These are phyloP conservation scores for Solanum chmielewskii DNA, from an alignment of 257 asterid genomes.

Conservation along the genomic window DNA sequence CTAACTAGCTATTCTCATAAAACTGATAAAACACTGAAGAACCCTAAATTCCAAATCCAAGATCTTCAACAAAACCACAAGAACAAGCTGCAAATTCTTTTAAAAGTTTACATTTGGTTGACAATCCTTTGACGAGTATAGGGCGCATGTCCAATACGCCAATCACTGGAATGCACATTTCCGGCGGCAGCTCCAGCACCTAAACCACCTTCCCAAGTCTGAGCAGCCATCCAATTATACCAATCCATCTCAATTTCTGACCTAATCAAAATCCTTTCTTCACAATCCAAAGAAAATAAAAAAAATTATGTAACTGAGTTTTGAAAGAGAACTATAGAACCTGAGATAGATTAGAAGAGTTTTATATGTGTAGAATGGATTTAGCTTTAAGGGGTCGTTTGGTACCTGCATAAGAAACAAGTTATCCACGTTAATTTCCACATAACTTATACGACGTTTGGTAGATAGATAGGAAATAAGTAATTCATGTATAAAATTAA, in stretches of 20 bases:
- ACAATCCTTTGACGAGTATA: slow-evolving; percentile 63
- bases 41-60: neutral
- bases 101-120: slow-evolving; percentile 35
- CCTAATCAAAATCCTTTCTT: neutral
- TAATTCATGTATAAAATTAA: too few relatives aligned
- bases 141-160: slow-evolving; percentile 59
- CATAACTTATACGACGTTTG: neutral
- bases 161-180: slow-evolving; percentile 8
- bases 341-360: neutral
- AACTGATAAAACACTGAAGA: neutral
- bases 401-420: neutral
- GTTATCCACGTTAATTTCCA: neutral
- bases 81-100: neutral
- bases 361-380: neutral
- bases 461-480: neutral
- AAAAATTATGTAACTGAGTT: neutral
- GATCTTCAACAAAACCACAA: neutral
- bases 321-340: neutral
- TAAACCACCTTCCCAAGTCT: neutral
- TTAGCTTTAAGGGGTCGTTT: neutral
- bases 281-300: neutral
- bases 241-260: neutral
- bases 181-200: neutral
- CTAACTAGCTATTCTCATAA: neutral
- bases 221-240: neutral